Base-by-base conservation (phyloP, 768 basidiomycete genomes). In the Suillus paluster region DNA sequence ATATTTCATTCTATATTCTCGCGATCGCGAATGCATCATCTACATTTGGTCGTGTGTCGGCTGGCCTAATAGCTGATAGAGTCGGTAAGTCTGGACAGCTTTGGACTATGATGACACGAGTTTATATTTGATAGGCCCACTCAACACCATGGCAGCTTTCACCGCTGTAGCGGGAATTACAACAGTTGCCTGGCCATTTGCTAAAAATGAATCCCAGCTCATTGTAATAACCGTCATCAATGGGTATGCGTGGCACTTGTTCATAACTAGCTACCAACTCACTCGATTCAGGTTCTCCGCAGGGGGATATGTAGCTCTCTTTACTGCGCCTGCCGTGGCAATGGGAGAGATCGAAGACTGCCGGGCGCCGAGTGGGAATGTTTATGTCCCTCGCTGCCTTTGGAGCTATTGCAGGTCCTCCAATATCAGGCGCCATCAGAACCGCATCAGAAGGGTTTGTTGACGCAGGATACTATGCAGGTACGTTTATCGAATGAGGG, bases 141-240 rank as follows among this genome's bases (percentile, higher is more conserved):
- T 92, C 65, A 93, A 89, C 63, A 77, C 89, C 34, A 87, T 92
- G 80, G 82, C 82, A 12, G 88, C 90, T 0, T 85, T 86, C 38
- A 87, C 85, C 1, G 60, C 80, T 19, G 44, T 83, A 1, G 84
- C 87, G 0, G 88, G 82, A 0, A 71, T 85, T 33, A 67, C 88
- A 48, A 90, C 91, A 0, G 86, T 86, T 65, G 77, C 78, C 4
- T 94, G 92, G 93, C 92, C 92, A 1, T 88, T 85, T 69, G 82
- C 82, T 0, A 73, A 68, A 44, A 80, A 70, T 30, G 66, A 82
- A 57, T 76, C 71, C 0, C 75, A 79, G 0, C 76, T 87, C 33
- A 79, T 90, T 4, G 82, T 74, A 8, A 70, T 92, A 44, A 79
- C 84, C 0, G 68, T 90, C 9, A 63, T 88, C 11, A 92, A 92